Conservation (phyloP, 2,329 filamentous ascomycete species). For the Volutella citrinella region DNA sequence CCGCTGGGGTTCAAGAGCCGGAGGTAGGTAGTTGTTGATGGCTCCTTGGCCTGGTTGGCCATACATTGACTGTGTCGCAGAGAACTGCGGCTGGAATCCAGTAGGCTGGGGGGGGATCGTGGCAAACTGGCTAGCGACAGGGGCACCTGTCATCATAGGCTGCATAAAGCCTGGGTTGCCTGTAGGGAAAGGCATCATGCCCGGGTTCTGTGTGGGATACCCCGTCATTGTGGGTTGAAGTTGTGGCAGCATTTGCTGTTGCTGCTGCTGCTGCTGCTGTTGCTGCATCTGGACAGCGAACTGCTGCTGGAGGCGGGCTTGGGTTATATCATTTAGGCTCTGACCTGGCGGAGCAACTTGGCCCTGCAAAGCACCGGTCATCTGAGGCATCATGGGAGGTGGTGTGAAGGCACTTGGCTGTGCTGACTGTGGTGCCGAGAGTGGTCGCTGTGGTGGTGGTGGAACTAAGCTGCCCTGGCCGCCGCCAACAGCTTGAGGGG, state of each 20-base stretch:
- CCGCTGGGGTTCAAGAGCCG: conserved; percentile 57
- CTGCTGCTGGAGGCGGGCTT: conserved; percentile 63
- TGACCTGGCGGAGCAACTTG: conserved; percentile 72
- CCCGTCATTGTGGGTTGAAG: too few relatives aligned
- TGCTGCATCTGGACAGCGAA: conserved; percentile 48
- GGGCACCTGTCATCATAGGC: conserved; percentile 48
- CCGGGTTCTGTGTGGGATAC: too few relatives aligned
- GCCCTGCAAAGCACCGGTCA: conserved; percentile 66
- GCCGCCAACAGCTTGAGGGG: conserved; percentile 60
- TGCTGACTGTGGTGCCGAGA: conserved; percentile 83
- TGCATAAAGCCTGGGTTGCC: conserved; percentile 38
- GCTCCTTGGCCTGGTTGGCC: conserved; percentile 40
- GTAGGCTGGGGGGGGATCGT: conserved; percentile 61
- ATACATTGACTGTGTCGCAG: conserved; percentile 47
- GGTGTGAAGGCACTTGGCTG: conserved; percentile 71
- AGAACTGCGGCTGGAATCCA: conserved; percentile 50
- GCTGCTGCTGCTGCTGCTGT: conserved; percentile 35
- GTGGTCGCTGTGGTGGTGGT: conserved; percentile 71
- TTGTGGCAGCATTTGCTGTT: too few relatives aligned
- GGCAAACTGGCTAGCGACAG: conserved; percentile 39
- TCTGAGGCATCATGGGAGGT: conserved; percentile 76
- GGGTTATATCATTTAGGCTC: conserved; percentile 70
- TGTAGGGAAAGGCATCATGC: conserved; percentile 36
- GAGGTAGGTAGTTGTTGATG: conserved; percentile 58
- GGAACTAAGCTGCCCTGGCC: conserved; percentile 67